phyloP scores from a whole-genome alignment of 805 yeast genomes.

The Suhomyces faveliae region DNA sequence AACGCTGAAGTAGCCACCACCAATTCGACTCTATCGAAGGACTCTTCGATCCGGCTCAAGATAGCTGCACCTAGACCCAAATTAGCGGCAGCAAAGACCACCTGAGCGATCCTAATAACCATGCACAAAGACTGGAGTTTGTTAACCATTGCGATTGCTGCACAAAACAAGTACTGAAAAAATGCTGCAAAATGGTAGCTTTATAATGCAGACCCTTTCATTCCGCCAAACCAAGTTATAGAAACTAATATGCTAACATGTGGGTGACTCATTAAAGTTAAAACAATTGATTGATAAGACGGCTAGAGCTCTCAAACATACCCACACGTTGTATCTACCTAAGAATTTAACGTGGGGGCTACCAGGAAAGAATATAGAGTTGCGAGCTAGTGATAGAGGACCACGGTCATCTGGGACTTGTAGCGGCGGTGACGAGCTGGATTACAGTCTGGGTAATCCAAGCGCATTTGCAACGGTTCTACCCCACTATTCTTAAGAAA shows the following conservation, averaged over 20 bases:
- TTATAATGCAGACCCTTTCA: background rate
- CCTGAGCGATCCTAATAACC: conserved; percentile 11
- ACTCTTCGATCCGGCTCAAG: background rate
- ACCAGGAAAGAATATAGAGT: background rate
- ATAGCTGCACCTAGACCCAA: conserved; percentile 18
- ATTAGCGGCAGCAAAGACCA: conserved; percentile 14
- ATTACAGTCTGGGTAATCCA: background rate
- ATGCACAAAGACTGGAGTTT: no score
- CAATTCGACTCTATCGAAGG: conserved; percentile 9
- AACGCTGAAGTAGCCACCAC: conserved; percentile 14
- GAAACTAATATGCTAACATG: background rate
- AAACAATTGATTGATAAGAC: no score
- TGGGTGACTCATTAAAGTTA: background rate
- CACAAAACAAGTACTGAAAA: background rate
- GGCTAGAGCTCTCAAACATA: no score
- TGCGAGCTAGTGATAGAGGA: background rate
- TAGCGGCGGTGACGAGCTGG: background rate
- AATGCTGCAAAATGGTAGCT: background rate
- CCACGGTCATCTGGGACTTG: background rate
- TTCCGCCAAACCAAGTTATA: no score
- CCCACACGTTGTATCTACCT: no score
- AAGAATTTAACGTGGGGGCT: background rate
- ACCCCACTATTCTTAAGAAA: background rate
- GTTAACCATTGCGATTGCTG: no score
- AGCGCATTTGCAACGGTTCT: background rate